A percentile compares a stretch with the other conserved stretches of the same genome.
Conservation (phyloP, 768 basidiomycete genomes). For the Chalciporus pseudorubinellus region DNA sequence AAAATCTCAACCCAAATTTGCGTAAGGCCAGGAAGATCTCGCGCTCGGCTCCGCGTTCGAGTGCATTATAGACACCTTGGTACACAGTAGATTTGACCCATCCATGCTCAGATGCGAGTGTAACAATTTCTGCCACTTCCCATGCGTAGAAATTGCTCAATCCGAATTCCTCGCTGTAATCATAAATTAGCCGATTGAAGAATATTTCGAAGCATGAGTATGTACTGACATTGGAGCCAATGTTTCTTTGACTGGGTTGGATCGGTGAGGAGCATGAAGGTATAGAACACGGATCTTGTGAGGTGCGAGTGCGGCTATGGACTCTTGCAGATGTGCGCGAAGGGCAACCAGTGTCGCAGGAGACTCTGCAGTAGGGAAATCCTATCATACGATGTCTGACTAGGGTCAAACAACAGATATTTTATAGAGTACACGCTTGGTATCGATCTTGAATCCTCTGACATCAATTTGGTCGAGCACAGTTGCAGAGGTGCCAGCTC, state of each 20-base stretch:
- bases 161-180: constrained; percentile 13
- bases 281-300: background rate
- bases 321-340: background rate
- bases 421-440: background rate
- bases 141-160: constrained; percentile 24
- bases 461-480: background rate
- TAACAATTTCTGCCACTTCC: constrained; percentile 45
- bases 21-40: constrained; percentile 41
- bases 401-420: too few species aligned
- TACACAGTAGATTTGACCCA: constrained; percentile 50
- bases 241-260: background rate
- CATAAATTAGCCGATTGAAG: background rate
- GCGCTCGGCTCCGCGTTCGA: constrained; percentile 33
- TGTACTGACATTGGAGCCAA: background rate
- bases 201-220: too few species aligned
- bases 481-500: background rate
- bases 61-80: constrained; percentile 47
- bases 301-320: background rate
- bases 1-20: constrained; percentile 39
- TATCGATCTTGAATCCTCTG: background rate
- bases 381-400: background rate
- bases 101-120: constrained; percentile 41
- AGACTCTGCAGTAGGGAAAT: background rate
- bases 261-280: background rate
- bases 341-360: background rate